Evolutionary conservation across 257 asterid species (phyloP).

Genomic region (Solanum okadae): DNA sequence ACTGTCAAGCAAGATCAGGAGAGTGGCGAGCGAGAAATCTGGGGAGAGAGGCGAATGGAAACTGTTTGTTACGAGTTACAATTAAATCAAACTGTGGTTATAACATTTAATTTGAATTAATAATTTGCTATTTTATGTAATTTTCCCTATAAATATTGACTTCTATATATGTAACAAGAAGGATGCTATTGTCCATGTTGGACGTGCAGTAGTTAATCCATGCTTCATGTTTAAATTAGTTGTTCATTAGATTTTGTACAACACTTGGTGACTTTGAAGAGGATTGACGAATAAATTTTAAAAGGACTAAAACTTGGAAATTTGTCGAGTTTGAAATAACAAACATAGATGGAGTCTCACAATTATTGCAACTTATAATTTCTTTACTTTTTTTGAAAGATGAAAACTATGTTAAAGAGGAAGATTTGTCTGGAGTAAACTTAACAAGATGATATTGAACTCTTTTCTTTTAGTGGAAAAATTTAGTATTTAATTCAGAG

Average conservation of each 20-base stretch:
- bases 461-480: background rate
- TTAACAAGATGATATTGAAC: background rate
- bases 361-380: background rate
- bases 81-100: too few relatives aligned
- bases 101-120: too few relatives aligned
- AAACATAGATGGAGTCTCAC: background rate
- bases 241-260: background rate
- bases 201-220: background rate
- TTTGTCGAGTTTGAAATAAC: background rate
- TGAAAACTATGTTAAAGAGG: background rate
- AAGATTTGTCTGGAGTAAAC: background rate
- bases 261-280: background rate
- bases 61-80: too few relatives aligned
- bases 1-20: too few relatives aligned
- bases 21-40: too few relatives aligned
- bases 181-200: background rate
- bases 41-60: too few relatives aligned
- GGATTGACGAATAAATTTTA: background rate
- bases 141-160: too few relatives aligned
- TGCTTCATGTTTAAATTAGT: background rate
- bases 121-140: too few relatives aligned
- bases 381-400: background rate
- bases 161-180: background rate
- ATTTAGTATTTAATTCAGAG: background rate
- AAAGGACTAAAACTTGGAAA: background rate